These are phyloP conservation scores for Claviceps digitariae DNA, from an alignment of 2,329 filamentous ascomycete species.

Conservation along the genomic window DNA sequence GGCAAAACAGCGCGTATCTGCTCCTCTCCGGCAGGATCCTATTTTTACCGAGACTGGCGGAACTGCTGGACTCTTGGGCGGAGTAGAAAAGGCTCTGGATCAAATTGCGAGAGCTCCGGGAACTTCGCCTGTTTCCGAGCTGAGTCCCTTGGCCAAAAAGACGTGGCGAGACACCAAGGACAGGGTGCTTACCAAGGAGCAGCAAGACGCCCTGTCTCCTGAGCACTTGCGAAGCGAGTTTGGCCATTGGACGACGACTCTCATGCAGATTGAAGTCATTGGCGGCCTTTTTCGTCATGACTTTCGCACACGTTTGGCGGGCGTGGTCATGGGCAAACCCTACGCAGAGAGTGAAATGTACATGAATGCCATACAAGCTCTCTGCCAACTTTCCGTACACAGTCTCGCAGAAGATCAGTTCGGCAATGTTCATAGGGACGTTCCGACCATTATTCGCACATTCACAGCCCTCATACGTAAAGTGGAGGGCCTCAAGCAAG, in stretches of 20 bases:
- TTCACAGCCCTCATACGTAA: slow-evolving; percentile 56
- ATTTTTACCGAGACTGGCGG: slow-evolving; percentile 28
- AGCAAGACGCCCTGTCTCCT: slow-evolving; percentile 38
- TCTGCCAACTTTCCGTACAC: slow-evolving; percentile 55
- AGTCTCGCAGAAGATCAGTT: slow-evolving; percentile 71
- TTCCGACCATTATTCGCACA: slow-evolving; percentile 59
- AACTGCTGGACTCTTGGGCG: slow-evolving; percentile 25
- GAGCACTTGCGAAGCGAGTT: slow-evolving; percentile 36
- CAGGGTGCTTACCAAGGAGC: slow-evolving; percentile 35
- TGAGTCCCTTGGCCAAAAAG: slow-evolving; percentile 38
- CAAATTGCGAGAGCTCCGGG: slow-evolving; percentile 33
- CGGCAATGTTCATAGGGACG: slow-evolving; percentile 74
- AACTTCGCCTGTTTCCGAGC: slow-evolving; percentile 31
- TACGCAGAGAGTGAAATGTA: slow-evolving; percentile 56
- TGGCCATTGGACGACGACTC: slow-evolving; percentile 29
- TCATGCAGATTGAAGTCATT: slow-evolving; percentile 37
- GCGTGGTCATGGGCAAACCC: slow-evolving; percentile 59
- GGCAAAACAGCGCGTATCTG: slow-evolving; percentile 22
- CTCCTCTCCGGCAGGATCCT: slow-evolving; percentile 30
- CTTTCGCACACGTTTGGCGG: slow-evolving; percentile 50
- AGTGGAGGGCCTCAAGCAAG: slow-evolving; percentile 52
- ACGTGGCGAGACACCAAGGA: slow-evolving; percentile 33
- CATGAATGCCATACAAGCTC: slow-evolving; percentile 55
- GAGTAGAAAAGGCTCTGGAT: slow-evolving; percentile 32
- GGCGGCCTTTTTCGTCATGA: slow-evolving; percentile 59